Percentiles rank a stretch among this genome's conserved stretches.
Evolutionary conservation across 2,329 filamentous ascomycete species (phyloP).

Genomic region (Ophiostoma triangulosporum): DNA sequence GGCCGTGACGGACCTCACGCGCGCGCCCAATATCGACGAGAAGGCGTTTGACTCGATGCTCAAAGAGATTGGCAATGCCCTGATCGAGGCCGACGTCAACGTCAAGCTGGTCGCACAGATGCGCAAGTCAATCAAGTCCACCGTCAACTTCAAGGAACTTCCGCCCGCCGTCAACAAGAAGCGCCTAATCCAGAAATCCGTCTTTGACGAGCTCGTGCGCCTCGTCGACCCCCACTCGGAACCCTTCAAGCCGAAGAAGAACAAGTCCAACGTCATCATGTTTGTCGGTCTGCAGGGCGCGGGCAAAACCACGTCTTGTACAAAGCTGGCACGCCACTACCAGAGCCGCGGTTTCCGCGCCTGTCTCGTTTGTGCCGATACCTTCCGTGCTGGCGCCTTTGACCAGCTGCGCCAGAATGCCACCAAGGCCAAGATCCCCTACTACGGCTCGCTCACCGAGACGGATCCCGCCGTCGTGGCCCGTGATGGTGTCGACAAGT

Average conservation of each 20-base stretch:
- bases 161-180: slow-evolving; percentile 94
- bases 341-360: slow-evolving; percentile 85
- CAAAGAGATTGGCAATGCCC: slow-evolving; percentile 92
- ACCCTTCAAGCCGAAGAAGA: slow-evolving; percentile 93
- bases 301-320: slow-evolving; percentile 96
- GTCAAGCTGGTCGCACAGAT: slow-evolving; percentile 83
- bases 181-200: slow-evolving; percentile 90
- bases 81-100: slow-evolving; percentile 95
- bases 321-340: slow-evolving; percentile 90
- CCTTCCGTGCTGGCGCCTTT: slow-evolving; percentile 95
- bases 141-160: slow-evolving; percentile 91
- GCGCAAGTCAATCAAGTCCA: slow-evolving; percentile 79
- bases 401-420: slow-evolving; percentile 98
- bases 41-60: slow-evolving; percentile 98
- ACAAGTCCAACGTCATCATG: slow-evolving; percentile 95
- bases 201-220: slow-evolving; percentile 92
- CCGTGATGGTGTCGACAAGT: slow-evolving; percentile 91
- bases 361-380: slow-evolving; percentile 92
- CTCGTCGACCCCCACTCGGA: slow-evolving; percentile 93
- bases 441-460: slow-evolving; percentile 93
- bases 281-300: slow-evolving; percentile 96
- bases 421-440: slow-evolving; percentile 96
- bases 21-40: slow-evolving; percentile 87
- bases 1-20: slow-evolving; percentile 84
- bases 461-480: slow-evolving; percentile 91